Conservation (phyloP, 2,329 filamentous ascomycete genomes). For the Mycosphaerella arachidis region DNA sequence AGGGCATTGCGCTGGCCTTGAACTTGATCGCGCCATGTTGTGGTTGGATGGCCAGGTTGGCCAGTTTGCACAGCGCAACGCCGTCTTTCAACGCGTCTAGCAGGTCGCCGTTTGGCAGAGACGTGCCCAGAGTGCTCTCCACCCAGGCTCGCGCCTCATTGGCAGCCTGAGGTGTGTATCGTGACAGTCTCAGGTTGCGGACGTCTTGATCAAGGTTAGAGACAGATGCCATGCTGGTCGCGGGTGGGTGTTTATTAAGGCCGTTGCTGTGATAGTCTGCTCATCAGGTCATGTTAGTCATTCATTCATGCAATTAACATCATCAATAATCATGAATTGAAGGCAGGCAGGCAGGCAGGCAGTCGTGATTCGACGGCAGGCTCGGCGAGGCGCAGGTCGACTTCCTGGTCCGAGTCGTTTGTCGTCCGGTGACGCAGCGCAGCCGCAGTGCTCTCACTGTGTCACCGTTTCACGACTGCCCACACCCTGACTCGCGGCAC, state of each 20-base stretch:
- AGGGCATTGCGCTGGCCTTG: slow-evolving; percentile 91
- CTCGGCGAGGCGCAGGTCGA: slow-evolving; percentile 4
- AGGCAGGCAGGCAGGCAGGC: not conserved
- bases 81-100: slow-evolving; percentile 86
- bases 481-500: not conserved
- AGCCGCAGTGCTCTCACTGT: not conserved
- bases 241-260: not conserved
- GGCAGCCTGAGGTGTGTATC: slow-evolving; percentile 86
- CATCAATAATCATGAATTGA: not conserved
- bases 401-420: not conserved
- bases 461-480: no score
- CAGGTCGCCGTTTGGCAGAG: slow-evolving; percentile 68
- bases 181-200: slow-evolving; percentile 84
- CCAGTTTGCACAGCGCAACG: slow-evolving; percentile 85
- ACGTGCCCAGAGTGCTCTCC: slow-evolving; percentile 71
- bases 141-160: slow-evolving; percentile 85
- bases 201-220: slow-evolving; percentile 91
- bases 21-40: slow-evolving; percentile 78
- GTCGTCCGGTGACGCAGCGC: not conserved
- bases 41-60: slow-evolving; percentile 72
- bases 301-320: not conserved
- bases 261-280: not conserved
- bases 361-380: not conserved
- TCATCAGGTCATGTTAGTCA: not conserved
- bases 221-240: slow-evolving; percentile 75